phyloP scores from a whole-genome alignment of 1,139 yeast species.

The Sugiyamaella xylanicola region DNA sequence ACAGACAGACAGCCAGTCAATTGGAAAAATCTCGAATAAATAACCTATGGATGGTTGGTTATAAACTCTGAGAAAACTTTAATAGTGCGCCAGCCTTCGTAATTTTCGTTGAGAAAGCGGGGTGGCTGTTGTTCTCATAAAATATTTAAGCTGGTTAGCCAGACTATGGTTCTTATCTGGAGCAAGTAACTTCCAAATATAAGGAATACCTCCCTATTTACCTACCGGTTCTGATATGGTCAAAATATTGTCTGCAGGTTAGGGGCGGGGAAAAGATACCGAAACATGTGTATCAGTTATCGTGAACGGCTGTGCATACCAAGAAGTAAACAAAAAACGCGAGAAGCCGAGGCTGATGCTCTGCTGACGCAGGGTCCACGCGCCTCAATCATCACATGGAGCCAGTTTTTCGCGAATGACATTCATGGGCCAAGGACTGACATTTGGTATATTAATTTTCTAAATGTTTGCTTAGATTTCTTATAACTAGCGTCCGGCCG shows the following conservation, averaged over 20 bases:
- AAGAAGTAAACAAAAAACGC: slow-evolving; percentile 4
- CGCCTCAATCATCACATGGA: too few species aligned
- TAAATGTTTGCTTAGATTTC: too few species aligned
- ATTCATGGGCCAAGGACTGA: not conserved
- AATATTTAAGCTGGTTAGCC: too few species aligned
- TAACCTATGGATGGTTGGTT: too few species aligned
- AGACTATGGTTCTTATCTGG: too few species aligned
- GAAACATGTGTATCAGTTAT: not conserved
- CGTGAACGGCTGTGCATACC: slow-evolving; percentile 14
- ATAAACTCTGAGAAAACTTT: not conserved
- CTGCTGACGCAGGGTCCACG: not conserved
- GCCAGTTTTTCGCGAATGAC: too few species aligned
- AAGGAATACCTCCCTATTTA: not conserved
- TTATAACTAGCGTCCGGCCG: not conserved
- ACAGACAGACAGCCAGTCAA: not conserved
- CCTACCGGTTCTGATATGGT: not conserved
- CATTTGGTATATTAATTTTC: too few species aligned
- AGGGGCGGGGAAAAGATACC: slow-evolving; percentile 6
- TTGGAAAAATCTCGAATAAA: too few species aligned
- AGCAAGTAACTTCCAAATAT: not conserved
- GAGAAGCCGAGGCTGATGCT: slow-evolving; percentile 8
- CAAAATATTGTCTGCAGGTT: slow-evolving; percentile 2
- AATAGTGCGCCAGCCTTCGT: not conserved
- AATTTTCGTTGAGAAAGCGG: too few species aligned
- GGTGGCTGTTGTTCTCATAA: too few species aligned